Conservation (phyloP, 2,329 filamentous ascomycete genomes). For the Arthrobotrys sinensis region DNA sequence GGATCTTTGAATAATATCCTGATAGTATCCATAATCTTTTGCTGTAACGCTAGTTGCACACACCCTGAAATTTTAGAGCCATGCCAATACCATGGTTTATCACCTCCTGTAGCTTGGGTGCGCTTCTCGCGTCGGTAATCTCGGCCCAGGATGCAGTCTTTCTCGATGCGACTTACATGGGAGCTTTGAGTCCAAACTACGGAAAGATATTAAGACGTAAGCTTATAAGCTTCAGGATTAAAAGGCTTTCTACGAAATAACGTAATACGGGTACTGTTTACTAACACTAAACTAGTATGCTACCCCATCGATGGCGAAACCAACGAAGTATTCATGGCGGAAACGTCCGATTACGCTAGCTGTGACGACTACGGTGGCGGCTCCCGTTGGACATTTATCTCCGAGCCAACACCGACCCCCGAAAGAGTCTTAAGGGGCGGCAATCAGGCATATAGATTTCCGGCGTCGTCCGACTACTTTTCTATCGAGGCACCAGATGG, state of each 20-base stretch:
- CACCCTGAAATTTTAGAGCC: no score
- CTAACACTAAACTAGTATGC: conserved; percentile 6
- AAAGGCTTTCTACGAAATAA: neutral
- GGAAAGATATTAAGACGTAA: conserved; percentile 2
- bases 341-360: neutral
- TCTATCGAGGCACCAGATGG: conserved; percentile 6
- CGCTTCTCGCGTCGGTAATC: neutral
- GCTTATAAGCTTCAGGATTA: neutral
- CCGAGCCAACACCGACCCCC: neutral
- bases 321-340: neutral
- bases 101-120: neutral
- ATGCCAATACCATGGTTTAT: neutral
- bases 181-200: neutral
- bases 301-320: neutral
- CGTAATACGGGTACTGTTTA: neutral
- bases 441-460: neutral
- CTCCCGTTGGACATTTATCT: neutral
- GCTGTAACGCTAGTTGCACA: no score
- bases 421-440: neutral
- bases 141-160: conserved; percentile 14
- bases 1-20: neutral
- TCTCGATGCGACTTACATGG: neutral
- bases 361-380: conserved; percentile 6
- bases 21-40: no score
- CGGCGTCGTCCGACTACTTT: neutral